Percentiles rank a stretch among this genome's conserved stretches.
These are phyloP conservation scores for Salix udensis DNA, from an alignment of 345 rosid species.

Conservation along the genomic window DNA sequence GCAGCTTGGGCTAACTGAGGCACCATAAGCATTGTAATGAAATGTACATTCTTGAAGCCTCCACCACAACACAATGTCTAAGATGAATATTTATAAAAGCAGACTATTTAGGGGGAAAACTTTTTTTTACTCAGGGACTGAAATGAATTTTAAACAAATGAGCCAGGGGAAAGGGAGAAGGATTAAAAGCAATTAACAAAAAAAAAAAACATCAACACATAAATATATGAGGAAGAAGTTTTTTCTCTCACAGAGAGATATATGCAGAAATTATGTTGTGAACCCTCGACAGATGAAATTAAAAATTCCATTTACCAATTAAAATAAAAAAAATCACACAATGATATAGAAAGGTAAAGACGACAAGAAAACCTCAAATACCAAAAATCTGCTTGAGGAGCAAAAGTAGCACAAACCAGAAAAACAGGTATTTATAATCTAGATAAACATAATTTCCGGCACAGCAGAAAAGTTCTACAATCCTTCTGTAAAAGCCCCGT, in stretches of 20 bases:
- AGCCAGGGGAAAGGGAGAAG: neutral
- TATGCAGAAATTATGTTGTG: neutral
- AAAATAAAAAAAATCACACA: neutral
- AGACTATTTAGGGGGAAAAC: neutral
- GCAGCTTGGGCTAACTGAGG: neutral
- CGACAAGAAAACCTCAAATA: neutral
- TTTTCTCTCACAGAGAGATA: neutral
- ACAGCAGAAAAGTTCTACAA: constrained; percentile 15
- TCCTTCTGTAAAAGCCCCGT: constrained; percentile 4
- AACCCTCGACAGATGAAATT: neutral
- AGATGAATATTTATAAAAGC: neutral
- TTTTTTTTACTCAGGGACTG: neutral
- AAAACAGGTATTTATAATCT: neutral
- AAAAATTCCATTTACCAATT: neutral
- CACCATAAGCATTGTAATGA: neutral
- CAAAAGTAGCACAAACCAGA: constrained; percentile 15
- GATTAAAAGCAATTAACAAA: neutral
- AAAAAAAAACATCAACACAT: neutral
- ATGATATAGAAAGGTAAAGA: neutral
- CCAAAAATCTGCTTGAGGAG: neutral
- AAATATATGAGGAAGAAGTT: neutral
- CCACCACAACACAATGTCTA: neutral
- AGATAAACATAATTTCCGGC: constrained; percentile 10
- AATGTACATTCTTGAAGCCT: neutral
- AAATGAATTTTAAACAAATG: neutral